Evolutionary conservation across 257 asterid genomes (phyloP).

Genomic region (Osmanthus fragrans): DNA sequence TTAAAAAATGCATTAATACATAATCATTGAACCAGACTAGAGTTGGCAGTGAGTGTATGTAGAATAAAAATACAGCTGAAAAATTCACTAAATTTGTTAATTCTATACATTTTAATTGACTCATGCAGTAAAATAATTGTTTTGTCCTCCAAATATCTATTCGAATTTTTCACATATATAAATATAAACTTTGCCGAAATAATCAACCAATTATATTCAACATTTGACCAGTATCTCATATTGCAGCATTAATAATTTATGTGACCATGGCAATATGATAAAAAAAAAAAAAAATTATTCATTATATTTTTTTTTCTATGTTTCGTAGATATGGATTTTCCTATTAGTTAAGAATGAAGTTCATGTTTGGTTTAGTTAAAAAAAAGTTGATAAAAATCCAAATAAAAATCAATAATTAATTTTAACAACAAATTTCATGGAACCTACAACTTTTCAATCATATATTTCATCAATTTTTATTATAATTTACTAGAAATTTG

Average conservation of each 20-base stretch:
- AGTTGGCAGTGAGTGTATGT: background rate
- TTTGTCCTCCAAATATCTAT: background rate
- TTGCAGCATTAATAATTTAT: slow-evolving; percentile 23
- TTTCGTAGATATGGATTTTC: background rate
- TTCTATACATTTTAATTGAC: too few species aligned
- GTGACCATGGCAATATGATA: slow-evolving; percentile 24
- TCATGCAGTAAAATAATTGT: too few species aligned
- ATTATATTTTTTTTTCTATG: background rate
- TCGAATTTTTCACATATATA: background rate
- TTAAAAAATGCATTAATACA: background rate
- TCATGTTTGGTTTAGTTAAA: too few species aligned
- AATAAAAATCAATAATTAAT: too few species aligned
- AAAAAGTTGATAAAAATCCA: too few species aligned
- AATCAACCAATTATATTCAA: slow-evolving; percentile 15
- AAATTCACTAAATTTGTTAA: too few species aligned
- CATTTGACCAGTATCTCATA: slow-evolving; percentile 37
- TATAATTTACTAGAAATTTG: too few species aligned
- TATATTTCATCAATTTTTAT: too few species aligned
- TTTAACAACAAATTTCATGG: too few species aligned
- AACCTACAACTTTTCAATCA: too few species aligned
- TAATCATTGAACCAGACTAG: background rate
- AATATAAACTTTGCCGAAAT: background rate
- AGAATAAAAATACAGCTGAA: background rate
- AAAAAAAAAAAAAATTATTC: slow-evolving; percentile 17
- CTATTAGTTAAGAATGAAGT: background rate